A percentile compares a stretch with the other conserved stretches of the same genome.
Evolutionary conservation across 257 asterid genomes (phyloP).

Genomic region (Capsicum rhomboideum): DNA sequence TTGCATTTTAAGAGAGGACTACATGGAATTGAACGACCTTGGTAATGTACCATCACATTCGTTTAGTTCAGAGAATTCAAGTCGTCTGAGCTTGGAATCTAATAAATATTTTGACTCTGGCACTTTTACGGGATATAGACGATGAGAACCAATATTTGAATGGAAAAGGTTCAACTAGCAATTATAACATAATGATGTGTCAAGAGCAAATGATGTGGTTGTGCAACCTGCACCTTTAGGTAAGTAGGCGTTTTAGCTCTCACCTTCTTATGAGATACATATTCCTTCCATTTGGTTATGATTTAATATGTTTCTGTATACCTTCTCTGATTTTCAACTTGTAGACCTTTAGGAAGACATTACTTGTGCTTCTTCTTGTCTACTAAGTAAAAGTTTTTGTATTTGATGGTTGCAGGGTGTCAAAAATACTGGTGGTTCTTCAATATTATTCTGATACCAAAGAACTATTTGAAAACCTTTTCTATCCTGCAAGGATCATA

Average conservation of each 20-base stretch:
- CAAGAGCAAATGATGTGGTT: slow-evolving; percentile 20
- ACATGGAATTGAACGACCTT: too few relatives aligned
- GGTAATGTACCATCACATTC: too few relatives aligned
- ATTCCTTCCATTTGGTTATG: background rate
- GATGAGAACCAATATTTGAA: background rate
- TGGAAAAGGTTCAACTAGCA: slow-evolving; percentile 16
- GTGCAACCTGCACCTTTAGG: slow-evolving; percentile 34
- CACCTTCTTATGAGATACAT: too few relatives aligned
- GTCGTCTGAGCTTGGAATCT: too few relatives aligned
- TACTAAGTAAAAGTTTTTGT: background rate
- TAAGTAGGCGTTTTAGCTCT: slow-evolving; percentile 9
- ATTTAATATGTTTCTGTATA: background rate
- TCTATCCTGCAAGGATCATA: too few relatives aligned
- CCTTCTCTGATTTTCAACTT: background rate
- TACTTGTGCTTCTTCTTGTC: background rate
- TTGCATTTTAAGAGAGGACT: too few relatives aligned
- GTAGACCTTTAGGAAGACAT: background rate
- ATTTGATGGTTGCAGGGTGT: background rate
- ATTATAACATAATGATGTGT: slow-evolving; percentile 15
- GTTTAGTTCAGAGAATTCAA: too few relatives aligned
- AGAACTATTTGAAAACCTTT: background rate
- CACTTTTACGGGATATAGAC: too few relatives aligned
- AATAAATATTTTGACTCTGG: too few relatives aligned
- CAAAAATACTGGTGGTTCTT: background rate
- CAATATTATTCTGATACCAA: background rate